Conservation (phyloP, 2,329 filamentous ascomycete species). For the Aspergillus proliferans region DNA sequence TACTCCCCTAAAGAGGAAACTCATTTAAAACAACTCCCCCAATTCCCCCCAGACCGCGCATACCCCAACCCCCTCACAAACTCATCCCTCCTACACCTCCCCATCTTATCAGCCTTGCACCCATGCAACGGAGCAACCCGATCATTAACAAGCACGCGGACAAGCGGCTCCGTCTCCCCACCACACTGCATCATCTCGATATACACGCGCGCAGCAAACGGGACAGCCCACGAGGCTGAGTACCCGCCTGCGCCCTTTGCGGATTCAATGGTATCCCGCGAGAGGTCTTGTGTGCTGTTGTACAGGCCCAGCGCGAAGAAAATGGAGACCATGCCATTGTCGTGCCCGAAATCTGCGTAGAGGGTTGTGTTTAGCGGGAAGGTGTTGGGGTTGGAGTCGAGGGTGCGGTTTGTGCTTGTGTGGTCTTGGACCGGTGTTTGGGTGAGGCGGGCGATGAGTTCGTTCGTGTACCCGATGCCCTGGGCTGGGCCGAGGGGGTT, state of each 20-base stretch:
- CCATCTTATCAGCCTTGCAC: constrained; percentile 64
- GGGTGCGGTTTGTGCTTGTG: constrained; percentile 70
- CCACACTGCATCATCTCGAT: constrained; percentile 78
- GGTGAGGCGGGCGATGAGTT: constrained; percentile 76
- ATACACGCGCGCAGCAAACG: constrained; percentile 75
- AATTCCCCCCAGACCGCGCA: constrained; percentile 64
- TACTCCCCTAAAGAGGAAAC: neutral
- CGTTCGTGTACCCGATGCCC: constrained; percentile 81
- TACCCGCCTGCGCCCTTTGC: constrained; percentile 58
- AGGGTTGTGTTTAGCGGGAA: constrained; percentile 66
- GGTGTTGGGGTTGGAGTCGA: constrained; percentile 60
- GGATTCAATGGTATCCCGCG: constrained; percentile 44
- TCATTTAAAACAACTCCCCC: constrained; percentile 56
- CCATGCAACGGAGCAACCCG: constrained; percentile 65
- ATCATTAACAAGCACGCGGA: constrained; percentile 78
- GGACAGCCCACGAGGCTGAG: constrained; percentile 70
- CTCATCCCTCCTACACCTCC: constrained; percentile 61
- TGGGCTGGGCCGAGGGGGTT: constrained; percentile 76
- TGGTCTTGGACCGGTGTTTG: constrained; percentile 60
- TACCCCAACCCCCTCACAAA: constrained; percentile 74
- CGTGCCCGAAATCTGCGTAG: constrained; percentile 88
- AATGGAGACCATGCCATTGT: constrained; percentile 76
- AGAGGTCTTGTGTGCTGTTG: constrained; percentile 55
- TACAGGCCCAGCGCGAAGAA: constrained; percentile 74
- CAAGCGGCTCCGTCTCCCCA: constrained; percentile 54